Evolutionary conservation across 2,329 filamentous ascomycete species (phyloP).

Genomic region (Periconia digitata): DNA sequence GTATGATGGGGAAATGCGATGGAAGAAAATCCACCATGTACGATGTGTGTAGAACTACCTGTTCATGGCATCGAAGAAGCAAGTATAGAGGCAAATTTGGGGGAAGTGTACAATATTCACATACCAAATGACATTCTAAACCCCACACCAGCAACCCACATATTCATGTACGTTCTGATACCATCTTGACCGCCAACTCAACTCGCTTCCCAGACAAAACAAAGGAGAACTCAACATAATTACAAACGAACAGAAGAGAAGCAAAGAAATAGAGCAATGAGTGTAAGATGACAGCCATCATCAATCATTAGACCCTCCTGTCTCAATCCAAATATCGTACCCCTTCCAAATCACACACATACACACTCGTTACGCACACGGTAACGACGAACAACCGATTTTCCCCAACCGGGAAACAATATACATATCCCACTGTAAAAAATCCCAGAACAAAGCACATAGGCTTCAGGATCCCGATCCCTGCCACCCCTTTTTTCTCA

Average conservation of each 20-base stretch:
- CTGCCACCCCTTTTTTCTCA: constrained; percentile 3
- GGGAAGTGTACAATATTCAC: background rate
- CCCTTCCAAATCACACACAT: background rate
- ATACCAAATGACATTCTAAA: background rate
- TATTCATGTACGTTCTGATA: background rate
- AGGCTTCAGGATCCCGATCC: background rate
- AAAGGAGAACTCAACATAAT: background rate
- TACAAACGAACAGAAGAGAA: background rate
- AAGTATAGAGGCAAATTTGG: background rate
- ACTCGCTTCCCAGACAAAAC: background rate
- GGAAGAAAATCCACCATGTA: background rate
- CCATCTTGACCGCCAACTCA: background rate
- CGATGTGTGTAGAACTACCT: background rate
- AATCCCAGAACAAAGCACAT: too few species aligned
- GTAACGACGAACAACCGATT: too few species aligned
- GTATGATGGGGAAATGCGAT: background rate
- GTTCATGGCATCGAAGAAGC: background rate
- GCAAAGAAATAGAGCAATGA: constrained; percentile 21
- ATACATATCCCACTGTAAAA: too few species aligned
- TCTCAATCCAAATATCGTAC: constrained; percentile 12
- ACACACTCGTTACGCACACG: background rate
- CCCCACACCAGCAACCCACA: constrained; percentile 15
- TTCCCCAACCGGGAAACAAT: constrained; percentile 1
- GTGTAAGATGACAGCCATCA: constrained; percentile 29
- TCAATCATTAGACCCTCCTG: constrained; percentile 23